Evolutionary conservation across 441 rosid genomes (phyloP), one percentile per base, ranked within the genome.

Genomic region (Brassica hybrid): DNA sequence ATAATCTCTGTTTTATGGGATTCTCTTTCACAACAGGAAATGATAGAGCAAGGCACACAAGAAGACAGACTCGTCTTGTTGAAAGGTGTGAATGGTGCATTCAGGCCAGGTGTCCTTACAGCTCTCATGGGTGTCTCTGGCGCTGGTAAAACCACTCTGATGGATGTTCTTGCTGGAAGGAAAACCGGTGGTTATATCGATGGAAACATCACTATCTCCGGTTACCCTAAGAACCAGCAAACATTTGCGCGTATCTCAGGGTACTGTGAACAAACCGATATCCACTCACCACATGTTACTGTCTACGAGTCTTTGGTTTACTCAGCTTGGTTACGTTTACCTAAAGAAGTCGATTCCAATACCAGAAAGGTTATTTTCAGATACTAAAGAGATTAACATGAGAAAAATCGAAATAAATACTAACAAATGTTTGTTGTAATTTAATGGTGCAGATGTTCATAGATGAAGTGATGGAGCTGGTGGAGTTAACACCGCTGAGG

Each of bases 71-170:
- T 94, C 80, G 89, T 83, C 25, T 84, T 94, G 27, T 67, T 94
- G 73, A 91, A 87, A 63, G 89, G 92, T 7, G 90, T 94, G 18
- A 94, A 87, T 69, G 97, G 99, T 41, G 86, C 94, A 59, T 94
- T 94, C 76, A 87, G 94, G 85, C 98, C 98, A 9, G 98, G 98
- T 0, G 91, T 94, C 70, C 93, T 94, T 12, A 92, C 97, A 14
- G 97, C 98, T 70, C 80, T 93, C 74, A 93, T 94, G 94, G 99
- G 99, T 41, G 94, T 90, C 23, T 91, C 94, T 21, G 99, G 99
- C 6, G 98, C 98, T 17, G 98, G 98, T 4, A 95, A 89, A 84
- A 89, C 97, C 8, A 91, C 97, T 72, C 73, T 91, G 56, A 87
- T 88, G 94, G 97, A 91, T 70, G 97, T 91, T 21, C 76, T 91